phyloP scores from a whole-genome alignment of 257 asterid species.

The Asclepias syriaca region DNA sequence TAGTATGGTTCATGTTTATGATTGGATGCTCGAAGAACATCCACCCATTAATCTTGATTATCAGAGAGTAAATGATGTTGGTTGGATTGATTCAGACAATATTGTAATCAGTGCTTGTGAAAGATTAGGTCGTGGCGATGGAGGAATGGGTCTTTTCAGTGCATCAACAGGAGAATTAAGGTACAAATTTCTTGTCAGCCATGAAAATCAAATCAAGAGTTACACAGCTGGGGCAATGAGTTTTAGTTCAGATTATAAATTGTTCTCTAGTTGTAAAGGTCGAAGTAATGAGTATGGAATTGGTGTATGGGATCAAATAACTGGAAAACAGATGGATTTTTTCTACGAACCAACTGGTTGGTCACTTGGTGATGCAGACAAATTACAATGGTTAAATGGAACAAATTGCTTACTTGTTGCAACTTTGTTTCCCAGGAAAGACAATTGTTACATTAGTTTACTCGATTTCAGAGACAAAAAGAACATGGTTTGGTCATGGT shows the following conservation, averaged over 20 bases:
- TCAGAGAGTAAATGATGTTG: constrained; percentile 78
- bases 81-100: constrained; percentile 61
- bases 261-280: constrained; percentile 88
- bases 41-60: constrained; percentile 77
- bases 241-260: constrained; percentile 53
- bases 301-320: constrained; percentile 87
- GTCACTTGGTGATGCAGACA: constrained; percentile 93
- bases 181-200: constrained; percentile 63
- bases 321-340: constrained; percentile 75
- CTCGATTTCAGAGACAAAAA: constrained; percentile 75
- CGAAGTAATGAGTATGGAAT: constrained; percentile 84
- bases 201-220: constrained; percentile 63
- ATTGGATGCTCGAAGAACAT: constrained; percentile 87
- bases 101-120: constrained; percentile 81
- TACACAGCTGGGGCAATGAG: constrained; percentile 80
- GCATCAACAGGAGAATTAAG: constrained; percentile 56
- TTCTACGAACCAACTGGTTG: constrained; percentile 79
- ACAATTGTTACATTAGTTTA: constrained; percentile 76
- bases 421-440: constrained; percentile 81
- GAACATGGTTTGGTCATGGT: constrained; percentile 90
- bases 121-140: constrained; percentile 73
- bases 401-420: constrained; percentile 73
- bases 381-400: constrained; percentile 70
- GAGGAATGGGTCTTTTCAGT: constrained; percentile 81
- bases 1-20: constrained; percentile 86